Evolutionary conservation across 2,329 filamentous ascomycete genomes (phyloP).

Genomic region (Microascus cirrosus): DNA sequence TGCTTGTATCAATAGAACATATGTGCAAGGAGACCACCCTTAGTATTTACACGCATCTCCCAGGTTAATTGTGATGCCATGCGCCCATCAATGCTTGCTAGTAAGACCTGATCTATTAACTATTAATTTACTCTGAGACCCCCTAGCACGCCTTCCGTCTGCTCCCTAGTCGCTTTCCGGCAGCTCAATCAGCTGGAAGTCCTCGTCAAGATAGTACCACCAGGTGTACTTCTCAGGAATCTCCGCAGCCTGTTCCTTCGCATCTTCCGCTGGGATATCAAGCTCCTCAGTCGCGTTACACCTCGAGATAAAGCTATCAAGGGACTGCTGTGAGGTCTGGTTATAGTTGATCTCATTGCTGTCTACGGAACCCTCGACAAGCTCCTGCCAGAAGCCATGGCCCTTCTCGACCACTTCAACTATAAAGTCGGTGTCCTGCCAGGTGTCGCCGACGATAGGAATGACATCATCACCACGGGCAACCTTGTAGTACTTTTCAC

Average conservation of each 20-base stretch:
- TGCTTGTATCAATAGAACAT: too few relatives aligned
- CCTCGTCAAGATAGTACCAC: slow-evolving; percentile 24
- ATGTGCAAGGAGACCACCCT: too few relatives aligned
- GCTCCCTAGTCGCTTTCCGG: slow-evolving; percentile 1
- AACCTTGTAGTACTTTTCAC: slow-evolving; percentile 26
- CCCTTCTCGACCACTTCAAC: slow-evolving; percentile 20
- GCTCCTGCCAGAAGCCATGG: slow-evolving; percentile 25
- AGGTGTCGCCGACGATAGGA: slow-evolving; percentile 22
- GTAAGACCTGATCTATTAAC: not conserved
- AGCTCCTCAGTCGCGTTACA: slow-evolving; percentile 19
- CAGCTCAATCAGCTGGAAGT: slow-evolving; percentile 18
- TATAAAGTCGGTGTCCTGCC: slow-evolving; percentile 21
- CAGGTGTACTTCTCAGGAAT: slow-evolving; percentile 19
- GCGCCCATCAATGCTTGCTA: too few relatives aligned
- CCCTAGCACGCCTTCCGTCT: not conserved
- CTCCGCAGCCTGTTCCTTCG: slow-evolving; percentile 16
- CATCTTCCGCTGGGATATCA: slow-evolving; percentile 16
- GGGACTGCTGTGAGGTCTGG: slow-evolving; percentile 22
- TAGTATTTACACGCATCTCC: too few relatives aligned
- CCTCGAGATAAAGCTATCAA: slow-evolving; percentile 20
- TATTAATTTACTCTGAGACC: not conserved
- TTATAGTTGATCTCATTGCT: slow-evolving; percentile 26
- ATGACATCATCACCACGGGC: slow-evolving; percentile 21
- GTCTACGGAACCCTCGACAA: slow-evolving; percentile 23
- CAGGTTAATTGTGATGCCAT: too few relatives aligned